Conservation (phyloP, 495 filamentous ascomycete species). For the Filosporella fistucella region DNA sequence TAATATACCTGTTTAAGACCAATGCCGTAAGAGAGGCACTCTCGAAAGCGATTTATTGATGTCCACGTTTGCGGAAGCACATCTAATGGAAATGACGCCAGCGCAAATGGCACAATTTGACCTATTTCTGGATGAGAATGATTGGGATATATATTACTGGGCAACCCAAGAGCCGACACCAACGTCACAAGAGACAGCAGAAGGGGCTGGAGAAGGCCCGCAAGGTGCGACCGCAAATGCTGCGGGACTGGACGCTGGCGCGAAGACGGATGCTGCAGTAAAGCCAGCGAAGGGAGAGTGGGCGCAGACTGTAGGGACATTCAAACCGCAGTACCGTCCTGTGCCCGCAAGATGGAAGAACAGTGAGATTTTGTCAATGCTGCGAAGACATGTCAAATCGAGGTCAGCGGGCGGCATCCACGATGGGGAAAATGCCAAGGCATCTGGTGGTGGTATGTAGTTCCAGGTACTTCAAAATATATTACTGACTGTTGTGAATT, state of each 20-base stretch:
- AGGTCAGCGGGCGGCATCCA: conserved; percentile 23
- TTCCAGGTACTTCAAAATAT: conserved; percentile 14
- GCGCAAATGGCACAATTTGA: conserved; percentile 82
- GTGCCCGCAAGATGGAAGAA: conserved; percentile 81
- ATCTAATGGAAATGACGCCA: conserved; percentile 68
- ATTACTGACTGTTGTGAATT: conserved; percentile 21
- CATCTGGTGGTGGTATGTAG: conserved; percentile 10
- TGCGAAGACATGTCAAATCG: conserved; percentile 70
- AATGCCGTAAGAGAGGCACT: conserved; percentile 93
- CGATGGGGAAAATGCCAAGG: conserved; percentile 6
- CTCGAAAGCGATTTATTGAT: conserved; percentile 94
- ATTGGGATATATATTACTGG: conserved; percentile 99
- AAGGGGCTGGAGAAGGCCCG: conserved; percentile 11
- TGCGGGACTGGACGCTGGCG: conserved; percentile 20
- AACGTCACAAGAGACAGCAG: conserved; percentile 28
- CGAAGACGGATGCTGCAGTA: conserved; percentile 5
- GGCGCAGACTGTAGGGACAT: conserved; percentile 93
- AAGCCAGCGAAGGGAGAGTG: conserved; percentile 65
- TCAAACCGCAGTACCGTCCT: conserved; percentile 88
- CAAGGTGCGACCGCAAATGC: conserved; percentile 10
- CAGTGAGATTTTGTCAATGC: conserved; percentile 69
- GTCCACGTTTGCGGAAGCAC: conserved; percentile 84
- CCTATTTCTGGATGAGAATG: conserved; percentile 94
- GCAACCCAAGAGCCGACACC: conserved; percentile 76
- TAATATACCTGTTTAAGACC: conserved; percentile 52